Evolutionary conservation across 202 grass and related monocot species (phyloP).

Genomic region (Zoysia matrella): DNA sequence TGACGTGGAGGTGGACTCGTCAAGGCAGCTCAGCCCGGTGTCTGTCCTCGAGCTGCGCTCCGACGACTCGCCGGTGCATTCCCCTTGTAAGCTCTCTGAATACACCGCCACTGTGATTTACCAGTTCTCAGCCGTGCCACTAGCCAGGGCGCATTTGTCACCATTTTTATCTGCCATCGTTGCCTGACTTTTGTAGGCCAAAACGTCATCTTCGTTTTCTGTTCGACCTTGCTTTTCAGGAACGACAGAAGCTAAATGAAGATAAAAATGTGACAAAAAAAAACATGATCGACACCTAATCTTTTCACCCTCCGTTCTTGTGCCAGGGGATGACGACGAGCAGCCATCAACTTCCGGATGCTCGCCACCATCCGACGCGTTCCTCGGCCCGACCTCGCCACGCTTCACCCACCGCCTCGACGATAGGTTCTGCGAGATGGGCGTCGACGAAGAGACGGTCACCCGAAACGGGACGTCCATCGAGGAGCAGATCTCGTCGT

Average conservation of each 20-base stretch:
- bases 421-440: slow-evolving; percentile 47
- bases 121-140: background rate
- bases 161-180: background rate
- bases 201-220: no score
- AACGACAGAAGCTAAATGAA: slow-evolving; percentile 1
- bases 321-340: slow-evolving; percentile 70
- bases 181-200: background rate
- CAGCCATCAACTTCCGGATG: slow-evolving; percentile 65
- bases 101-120: background rate
- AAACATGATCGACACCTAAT: background rate
- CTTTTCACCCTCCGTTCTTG: background rate
- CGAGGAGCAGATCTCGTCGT: slow-evolving; percentile 61
- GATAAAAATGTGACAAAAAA: background rate
- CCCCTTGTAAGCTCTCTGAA: slow-evolving; percentile 47
- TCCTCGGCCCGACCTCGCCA: slow-evolving; percentile 39
- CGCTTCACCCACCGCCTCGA: slow-evolving; percentile 45
- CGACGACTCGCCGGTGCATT: slow-evolving; percentile 51
- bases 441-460: slow-evolving; percentile 24
- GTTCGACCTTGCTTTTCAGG: background rate
- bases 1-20: slow-evolving; percentile 57
- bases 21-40: slow-evolving; percentile 84
- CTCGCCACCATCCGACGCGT: slow-evolving; percentile 32
- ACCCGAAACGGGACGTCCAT: slow-evolving; percentile 40
- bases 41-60: slow-evolving; percentile 82
- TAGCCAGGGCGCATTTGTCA: no score